Evolutionary conservation across 163 green algal genomes (phyloP).

Genomic region (Chlamydomonas reinhardtii): DNA sequence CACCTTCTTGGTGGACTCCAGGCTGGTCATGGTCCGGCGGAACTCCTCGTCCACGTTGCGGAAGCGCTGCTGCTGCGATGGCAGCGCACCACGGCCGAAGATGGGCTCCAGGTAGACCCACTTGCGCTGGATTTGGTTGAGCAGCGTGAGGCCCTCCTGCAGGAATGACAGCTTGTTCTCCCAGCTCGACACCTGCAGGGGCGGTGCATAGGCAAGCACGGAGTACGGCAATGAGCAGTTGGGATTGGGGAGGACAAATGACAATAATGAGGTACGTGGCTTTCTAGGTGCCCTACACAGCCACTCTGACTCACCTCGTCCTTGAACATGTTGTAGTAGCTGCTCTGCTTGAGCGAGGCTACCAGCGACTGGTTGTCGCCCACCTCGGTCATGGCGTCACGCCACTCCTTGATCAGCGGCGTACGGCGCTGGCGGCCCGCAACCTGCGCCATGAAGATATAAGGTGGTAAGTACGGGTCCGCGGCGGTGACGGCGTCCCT

Average conservation of each 20-base stretch:
- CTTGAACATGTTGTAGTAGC: constrained; percentile 85
- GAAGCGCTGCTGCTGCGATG: constrained; percentile 78
- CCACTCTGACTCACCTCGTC: constrained; percentile 41
- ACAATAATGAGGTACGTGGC: too few relatives aligned
- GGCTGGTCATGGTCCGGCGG: constrained; percentile 69
- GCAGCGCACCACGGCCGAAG: constrained; percentile 84
- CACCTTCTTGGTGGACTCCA: constrained; percentile 57
- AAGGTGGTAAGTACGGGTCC: too few relatives aligned
- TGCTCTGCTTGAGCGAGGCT: constrained; percentile 74
- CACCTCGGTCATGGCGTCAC: constrained; percentile 82
- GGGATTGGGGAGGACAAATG: too few relatives aligned
- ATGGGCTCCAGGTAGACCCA: constrained; percentile 92
- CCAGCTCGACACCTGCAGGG: constrained; percentile 69
- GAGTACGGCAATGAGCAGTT: background rate
- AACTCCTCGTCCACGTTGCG: constrained; percentile 84
- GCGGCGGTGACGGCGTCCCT: too few relatives aligned
- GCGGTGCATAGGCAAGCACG: background rate
- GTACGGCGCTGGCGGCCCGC: constrained; percentile 42
- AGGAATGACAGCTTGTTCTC: constrained; percentile 75
- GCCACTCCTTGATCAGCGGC: constrained; percentile 88
- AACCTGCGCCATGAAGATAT: constrained; percentile 5
- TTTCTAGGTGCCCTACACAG: too few relatives aligned
- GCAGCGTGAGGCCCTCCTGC: constrained; percentile 71
- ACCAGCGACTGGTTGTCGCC: constrained; percentile 85
- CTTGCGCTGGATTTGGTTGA: constrained; percentile 85